Conservation (phyloP, 164 flowering plant species). For the Paratinospora sagittata region DNA sequence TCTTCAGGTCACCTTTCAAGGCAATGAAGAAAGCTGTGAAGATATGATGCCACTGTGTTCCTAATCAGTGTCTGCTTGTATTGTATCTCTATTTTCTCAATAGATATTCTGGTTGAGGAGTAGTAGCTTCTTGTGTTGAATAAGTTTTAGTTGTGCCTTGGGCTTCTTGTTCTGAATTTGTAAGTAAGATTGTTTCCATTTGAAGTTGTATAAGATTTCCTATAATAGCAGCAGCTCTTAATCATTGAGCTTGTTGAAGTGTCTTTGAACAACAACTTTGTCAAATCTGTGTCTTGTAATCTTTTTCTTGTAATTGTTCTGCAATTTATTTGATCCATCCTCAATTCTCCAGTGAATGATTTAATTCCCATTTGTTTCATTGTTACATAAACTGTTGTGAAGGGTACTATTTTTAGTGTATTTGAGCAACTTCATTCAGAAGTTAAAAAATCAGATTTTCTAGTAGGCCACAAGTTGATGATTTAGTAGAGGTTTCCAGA, state of each 20-base stretch:
- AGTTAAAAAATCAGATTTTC: not conserved
- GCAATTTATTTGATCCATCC: not conserved
- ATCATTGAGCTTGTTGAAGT: not conserved
- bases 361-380: not conserved
- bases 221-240: not conserved
- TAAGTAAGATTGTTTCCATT: slow-evolving; percentile 2
- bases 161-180: slow-evolving; percentile 1
- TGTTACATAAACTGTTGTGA: not conserved
- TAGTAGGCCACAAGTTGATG: not conserved
- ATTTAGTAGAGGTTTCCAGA: not conserved
- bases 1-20: slow-evolving; percentile 57
- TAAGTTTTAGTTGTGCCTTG: not conserved
- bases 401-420: not conserved
- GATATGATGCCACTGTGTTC: slow-evolving; percentile 15
- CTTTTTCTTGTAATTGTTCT: not conserved
- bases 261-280: not conserved
- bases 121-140: slow-evolving; percentile 5
- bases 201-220: too few relatives aligned
- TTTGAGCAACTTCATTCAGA: not conserved
- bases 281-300: not conserved
- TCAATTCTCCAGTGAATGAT: not conserved
- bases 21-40: slow-evolving; percentile 61
- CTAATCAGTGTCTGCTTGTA: not conserved
- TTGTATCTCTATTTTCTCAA: not conserved
- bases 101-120: not conserved